These are phyloP conservation scores for Colletotrichum camelliae DNA, from an alignment of 2,329 filamentous ascomycete species.

Conservation along the genomic window DNA sequence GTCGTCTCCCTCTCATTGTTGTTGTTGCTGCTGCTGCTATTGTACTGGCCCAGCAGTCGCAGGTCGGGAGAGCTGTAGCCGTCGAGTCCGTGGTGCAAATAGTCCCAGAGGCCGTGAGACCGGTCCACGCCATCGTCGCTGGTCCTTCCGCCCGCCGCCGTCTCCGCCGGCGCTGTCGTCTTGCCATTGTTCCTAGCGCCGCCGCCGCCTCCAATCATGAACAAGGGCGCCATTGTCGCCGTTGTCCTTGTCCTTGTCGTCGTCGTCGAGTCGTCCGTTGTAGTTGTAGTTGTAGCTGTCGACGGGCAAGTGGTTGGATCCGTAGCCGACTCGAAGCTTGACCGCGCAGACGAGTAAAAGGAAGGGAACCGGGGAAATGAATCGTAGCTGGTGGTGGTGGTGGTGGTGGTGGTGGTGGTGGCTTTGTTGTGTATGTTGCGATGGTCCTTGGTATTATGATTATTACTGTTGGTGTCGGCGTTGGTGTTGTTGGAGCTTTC, in stretches of 20 bases:
- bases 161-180: not conserved
- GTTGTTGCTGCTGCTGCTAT: not conserved
- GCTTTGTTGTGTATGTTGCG: not conserved
- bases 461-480: not conserved
- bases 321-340: not conserved
- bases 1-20: not conserved
- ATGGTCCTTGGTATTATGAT: not conserved
- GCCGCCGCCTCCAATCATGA: not conserved
- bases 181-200: conserved; percentile 2
- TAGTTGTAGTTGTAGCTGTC: not conserved
- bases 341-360: conserved; percentile 6
- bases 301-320: not conserved
- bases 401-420: not conserved
- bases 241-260: not conserved
- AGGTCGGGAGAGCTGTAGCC: conserved; percentile 15
- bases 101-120: conserved; percentile 15
- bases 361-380: not conserved
- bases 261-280: not conserved
- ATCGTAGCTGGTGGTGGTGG: not conserved
- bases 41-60: not conserved
- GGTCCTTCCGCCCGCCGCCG: not conserved
- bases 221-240: conserved; percentile 15
- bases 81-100: conserved; percentile 19
- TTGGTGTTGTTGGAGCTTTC: not conserved
- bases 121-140: conserved; percentile 15